These are phyloP conservation scores for Rhododendron vialii DNA, from an alignment of 148 eudicot genomes.

Conservation along the genomic window DNA sequence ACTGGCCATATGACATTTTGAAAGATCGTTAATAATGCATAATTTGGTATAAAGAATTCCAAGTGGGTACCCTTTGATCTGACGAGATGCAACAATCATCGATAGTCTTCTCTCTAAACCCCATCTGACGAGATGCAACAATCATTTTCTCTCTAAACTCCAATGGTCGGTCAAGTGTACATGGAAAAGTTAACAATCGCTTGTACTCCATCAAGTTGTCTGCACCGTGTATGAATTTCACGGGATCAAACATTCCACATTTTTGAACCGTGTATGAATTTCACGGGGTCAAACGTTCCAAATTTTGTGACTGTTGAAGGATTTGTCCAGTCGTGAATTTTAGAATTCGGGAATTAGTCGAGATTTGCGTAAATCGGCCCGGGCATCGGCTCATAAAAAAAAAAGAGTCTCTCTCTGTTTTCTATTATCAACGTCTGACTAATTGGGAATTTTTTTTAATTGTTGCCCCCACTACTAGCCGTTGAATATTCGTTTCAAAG, in stretches of 20 bases:
- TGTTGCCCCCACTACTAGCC: neutral
- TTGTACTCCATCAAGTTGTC: too few relatives aligned
- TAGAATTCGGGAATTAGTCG: too few relatives aligned
- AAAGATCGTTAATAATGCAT: neutral
- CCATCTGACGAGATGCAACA: neutral
- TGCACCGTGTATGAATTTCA: too few relatives aligned
- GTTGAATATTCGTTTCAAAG: neutral
- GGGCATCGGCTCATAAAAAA: too few relatives aligned
- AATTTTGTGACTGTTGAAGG: too few relatives aligned
- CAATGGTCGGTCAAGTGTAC: neutral
- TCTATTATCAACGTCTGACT: neutral
- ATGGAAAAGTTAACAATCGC: too few relatives aligned
- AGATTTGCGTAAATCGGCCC: too few relatives aligned
- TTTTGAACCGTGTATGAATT: too few relatives aligned
- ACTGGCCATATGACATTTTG: slow-evolving; percentile 5
- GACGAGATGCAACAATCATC: slow-evolving; percentile 8
- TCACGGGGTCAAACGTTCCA: too few relatives aligned
- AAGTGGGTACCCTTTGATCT: slow-evolving; percentile 11
- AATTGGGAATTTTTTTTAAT: neutral
- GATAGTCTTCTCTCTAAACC: neutral
- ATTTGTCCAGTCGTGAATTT: too few relatives aligned
- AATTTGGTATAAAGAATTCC: neutral
- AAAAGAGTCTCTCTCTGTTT: neutral
- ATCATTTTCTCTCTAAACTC: neutral
- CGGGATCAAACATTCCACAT: rapidly evolving